Conservation (phyloP, 2,329 filamentous ascomycete genomes). For the Claviceps lovelessii region DNA sequence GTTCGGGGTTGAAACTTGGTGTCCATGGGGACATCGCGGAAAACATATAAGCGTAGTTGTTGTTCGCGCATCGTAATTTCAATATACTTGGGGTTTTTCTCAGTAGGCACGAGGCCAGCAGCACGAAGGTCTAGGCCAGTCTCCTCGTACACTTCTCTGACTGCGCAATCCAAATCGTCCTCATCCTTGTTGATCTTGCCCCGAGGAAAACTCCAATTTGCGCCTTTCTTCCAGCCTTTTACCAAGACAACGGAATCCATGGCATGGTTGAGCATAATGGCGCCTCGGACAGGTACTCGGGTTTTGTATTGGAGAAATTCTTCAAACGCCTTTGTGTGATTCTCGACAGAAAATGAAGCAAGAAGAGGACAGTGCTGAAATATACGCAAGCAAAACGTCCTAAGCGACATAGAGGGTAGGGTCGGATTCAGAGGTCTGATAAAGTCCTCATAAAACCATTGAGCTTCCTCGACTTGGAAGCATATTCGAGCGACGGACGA, state of each 20-base stretch:
- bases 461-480: slow-evolving; percentile 96
- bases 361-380: slow-evolving; percentile 90
- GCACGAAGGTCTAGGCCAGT: slow-evolving; percentile 73
- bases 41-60: slow-evolving; percentile 83
- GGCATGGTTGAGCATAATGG: slow-evolving; percentile 80
- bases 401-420: slow-evolving; percentile 72
- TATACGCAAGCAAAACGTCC: slow-evolving; percentile 75
- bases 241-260: slow-evolving; percentile 93
- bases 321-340: slow-evolving; percentile 72
- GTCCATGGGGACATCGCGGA: slow-evolving; percentile 75
- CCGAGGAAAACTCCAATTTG: slow-evolving; percentile 90
- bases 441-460: slow-evolving; percentile 99
- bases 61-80: slow-evolving; percentile 85
- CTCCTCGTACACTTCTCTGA: slow-evolving; percentile 91
- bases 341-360: slow-evolving; percentile 61
- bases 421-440: slow-evolving; percentile 77
- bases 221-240: slow-evolving; percentile 94
- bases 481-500: slow-evolving; percentile 85
- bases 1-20: slow-evolving; percentile 81
- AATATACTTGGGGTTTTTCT: slow-evolving; percentile 65
- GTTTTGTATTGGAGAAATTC: slow-evolving; percentile 92
- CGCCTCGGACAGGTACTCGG: slow-evolving; percentile 81
- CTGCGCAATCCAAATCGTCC: slow-evolving; percentile 80
- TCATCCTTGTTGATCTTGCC: slow-evolving; percentile 99
- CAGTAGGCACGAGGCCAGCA: slow-evolving; percentile 60